Conservation (phyloP, 176 grass and related monocot species). For the Musa beccarii region DNA sequence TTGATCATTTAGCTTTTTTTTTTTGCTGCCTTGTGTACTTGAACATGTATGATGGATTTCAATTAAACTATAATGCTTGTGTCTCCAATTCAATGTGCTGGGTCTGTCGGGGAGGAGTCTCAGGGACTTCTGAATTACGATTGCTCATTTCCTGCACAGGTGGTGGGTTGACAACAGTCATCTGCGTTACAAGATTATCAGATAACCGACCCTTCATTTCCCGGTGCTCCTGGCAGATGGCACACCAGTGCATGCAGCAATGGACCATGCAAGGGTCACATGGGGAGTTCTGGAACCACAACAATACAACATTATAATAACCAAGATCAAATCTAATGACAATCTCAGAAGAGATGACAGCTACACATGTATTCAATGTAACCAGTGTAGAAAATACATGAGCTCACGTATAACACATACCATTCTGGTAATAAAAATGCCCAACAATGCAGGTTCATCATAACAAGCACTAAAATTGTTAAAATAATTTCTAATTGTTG, state of each 20-base stretch:
- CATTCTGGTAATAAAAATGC: too few species aligned
- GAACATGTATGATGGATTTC: not conserved
- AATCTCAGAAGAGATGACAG: too few species aligned
- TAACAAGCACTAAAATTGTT: too few species aligned
- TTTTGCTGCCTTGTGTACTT: not conserved
- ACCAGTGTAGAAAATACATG: too few species aligned
- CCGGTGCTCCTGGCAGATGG: slow-evolving; percentile 86
- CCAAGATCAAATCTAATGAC: not conserved
- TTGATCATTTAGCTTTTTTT: too few species aligned
- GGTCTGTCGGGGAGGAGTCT: slow-evolving; percentile 22
- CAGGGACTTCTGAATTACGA: not conserved
- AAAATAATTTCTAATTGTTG: too few species aligned
- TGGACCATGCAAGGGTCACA: slow-evolving; percentile 85
- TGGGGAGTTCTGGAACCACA: slow-evolving; percentile 61
- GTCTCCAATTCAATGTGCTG: slow-evolving; percentile 18
- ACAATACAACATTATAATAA: slow-evolving; percentile 14
- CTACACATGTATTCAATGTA: too few species aligned
- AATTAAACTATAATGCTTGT: not conserved
- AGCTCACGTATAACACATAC: too few species aligned
- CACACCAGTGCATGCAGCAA: slow-evolving; percentile 93
- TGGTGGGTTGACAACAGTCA: slow-evolving; percentile 82
- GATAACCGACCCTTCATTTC: slow-evolving; percentile 71
- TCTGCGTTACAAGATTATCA: slow-evolving; percentile 43
- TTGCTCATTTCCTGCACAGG: slow-evolving; percentile 74
- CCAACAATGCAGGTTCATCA: too few species aligned